phyloP scores from a whole-genome alignment of 371 early-diverging fungal genomes.

The Rhizopus sp. region DNA sequence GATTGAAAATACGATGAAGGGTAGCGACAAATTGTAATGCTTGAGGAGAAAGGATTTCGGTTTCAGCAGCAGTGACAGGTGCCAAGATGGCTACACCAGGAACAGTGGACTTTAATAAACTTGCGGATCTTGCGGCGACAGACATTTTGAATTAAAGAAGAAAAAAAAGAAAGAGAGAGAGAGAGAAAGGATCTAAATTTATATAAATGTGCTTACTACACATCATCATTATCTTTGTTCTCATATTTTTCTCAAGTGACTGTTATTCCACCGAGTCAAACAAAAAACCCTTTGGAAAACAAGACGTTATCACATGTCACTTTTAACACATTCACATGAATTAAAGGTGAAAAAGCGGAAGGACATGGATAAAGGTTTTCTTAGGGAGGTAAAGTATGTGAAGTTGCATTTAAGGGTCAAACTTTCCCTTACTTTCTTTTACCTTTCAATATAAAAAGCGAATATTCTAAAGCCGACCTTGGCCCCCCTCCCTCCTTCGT shows the following conservation, averaged over 20 bases:
- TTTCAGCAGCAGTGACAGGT: constrained; percentile 36
- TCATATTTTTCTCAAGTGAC: constrained; percentile 1
- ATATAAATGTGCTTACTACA: background rate
- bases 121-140: background rate
- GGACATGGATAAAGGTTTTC: background rate
- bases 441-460: too few relatives aligned
- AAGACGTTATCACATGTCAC: constrained; percentile 9
- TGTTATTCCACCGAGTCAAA: constrained; percentile 12
- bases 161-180: background rate
- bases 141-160: constrained; percentile 3
- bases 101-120: constrained; percentile 11
- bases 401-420: too few relatives aligned
- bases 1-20: constrained; percentile 86
- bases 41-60: constrained; percentile 74
- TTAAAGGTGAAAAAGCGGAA: constrained; percentile 10
- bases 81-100: constrained; percentile 33
- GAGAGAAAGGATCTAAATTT: background rate
- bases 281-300: background rate
- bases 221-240: background rate
- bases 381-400: too few relatives aligned
- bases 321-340: constrained; percentile 11
- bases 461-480: too few relatives aligned
- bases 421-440: too few relatives aligned
- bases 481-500: too few relatives aligned
- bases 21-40: constrained; percentile 84